phyloP scores from a whole-genome alignment of 129 eudicot species.

The Chrysanthemum makinoi region DNA sequence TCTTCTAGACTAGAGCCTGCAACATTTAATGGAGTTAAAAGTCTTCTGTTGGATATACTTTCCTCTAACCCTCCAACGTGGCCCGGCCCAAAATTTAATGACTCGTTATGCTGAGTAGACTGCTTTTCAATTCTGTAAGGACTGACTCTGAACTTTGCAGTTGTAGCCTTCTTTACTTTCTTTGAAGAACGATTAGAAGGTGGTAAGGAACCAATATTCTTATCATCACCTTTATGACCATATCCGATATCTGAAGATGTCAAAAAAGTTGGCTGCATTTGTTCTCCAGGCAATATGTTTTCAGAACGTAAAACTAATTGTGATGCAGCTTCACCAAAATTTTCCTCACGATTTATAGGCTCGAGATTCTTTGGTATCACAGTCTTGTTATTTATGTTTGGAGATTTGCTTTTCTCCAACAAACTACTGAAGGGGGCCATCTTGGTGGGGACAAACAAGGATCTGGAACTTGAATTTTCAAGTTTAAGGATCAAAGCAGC shows the following conservation, averaged over 20 bases:
- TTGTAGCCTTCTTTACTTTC: conserved; percentile 24
- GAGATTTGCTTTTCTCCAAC: conserved; percentile 28
- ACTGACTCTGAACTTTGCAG: conserved; percentile 30
- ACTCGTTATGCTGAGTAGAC: conserved; percentile 19
- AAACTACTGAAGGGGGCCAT: conserved; percentile 31
- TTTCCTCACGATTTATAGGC: conserved; percentile 15
- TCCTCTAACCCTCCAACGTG: conserved; percentile 24
- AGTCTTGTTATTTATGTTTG: conserved; percentile 15
- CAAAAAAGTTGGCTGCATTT: conserved; percentile 17
- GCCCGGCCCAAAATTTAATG: conserved; percentile 16
- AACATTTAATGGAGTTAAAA: conserved; percentile 26
- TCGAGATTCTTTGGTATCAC: conserved; percentile 18
- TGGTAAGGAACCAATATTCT: conserved; percentile 24
- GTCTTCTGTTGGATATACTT: neutral
- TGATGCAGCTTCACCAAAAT: conserved; percentile 22
- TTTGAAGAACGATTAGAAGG: conserved; percentile 32
- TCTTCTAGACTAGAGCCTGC: conserved; percentile 28
- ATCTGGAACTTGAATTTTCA: conserved; percentile 37
- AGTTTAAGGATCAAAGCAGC: conserved; percentile 49
- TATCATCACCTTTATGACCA: conserved; percentile 19
- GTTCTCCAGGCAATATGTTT: conserved; percentile 7
- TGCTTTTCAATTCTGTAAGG: conserved; percentile 25
- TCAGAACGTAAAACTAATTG: conserved; percentile 37
- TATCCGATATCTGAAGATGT: conserved; percentile 18
- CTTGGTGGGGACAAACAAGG: conserved; percentile 29